Conservation (phyloP, 345 rosid species). For the Hibiscus tridactylites region DNA sequence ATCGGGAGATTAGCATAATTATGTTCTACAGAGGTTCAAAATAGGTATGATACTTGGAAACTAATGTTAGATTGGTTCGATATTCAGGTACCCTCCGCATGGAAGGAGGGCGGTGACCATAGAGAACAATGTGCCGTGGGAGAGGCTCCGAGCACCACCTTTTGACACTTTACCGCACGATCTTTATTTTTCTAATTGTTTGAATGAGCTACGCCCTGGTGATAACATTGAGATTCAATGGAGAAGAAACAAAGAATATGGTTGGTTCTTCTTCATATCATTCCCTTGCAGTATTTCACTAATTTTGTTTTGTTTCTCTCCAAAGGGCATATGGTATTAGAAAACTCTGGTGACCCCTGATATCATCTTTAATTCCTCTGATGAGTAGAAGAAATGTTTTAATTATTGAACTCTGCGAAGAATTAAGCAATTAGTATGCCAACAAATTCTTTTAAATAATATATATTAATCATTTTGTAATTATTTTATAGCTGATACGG, state of each 20-base stretch:
- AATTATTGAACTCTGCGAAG: background rate
- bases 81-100: too few species aligned
- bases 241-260: slow-evolving; percentile 79
- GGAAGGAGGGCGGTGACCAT: too few species aligned
- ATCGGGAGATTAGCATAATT: too few species aligned
- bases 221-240: slow-evolving; percentile 92
- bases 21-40: background rate
- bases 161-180: slow-evolving; percentile 53
- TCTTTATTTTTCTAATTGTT: slow-evolving; percentile 62
- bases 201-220: slow-evolving; percentile 68
- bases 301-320: background rate
- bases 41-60: background rate
- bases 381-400: background rate
- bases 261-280: slow-evolving; percentile 23
- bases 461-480: background rate
- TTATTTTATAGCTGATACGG: background rate
- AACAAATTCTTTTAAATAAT: background rate
- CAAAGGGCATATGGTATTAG: background rate
- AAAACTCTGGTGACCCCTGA: too few species aligned
- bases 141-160: background rate
- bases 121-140: too few species aligned
- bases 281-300: background rate
- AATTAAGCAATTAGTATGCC: background rate
- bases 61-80: background rate
- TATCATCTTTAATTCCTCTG: too few species aligned